These are phyloP conservation scores for Atkinsonella hypoxylon DNA, from an alignment of 2,329 filamentous ascomycete species.

Conservation along the genomic window DNA sequence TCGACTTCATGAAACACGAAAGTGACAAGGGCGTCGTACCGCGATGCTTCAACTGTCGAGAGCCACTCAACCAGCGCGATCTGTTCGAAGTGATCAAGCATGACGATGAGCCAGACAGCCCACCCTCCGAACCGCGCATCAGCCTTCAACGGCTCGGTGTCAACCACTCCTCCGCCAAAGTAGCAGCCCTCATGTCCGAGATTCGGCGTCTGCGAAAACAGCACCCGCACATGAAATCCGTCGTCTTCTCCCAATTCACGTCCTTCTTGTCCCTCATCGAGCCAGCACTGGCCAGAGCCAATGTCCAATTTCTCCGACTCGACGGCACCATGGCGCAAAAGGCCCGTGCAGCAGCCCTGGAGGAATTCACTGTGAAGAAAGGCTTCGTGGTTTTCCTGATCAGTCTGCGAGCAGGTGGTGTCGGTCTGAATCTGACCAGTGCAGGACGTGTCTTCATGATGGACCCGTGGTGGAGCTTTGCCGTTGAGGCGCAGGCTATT, in stretches of 20 bases:
- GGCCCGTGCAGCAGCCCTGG: conserved; percentile 63
- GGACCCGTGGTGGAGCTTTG: conserved; percentile 99
- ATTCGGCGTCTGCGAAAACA: conserved; percentile 56
- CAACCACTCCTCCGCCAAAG: conserved; percentile 74
- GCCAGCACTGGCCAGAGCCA: conserved; percentile 58
- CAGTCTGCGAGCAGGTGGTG: conserved; percentile 79
- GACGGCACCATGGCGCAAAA: conserved; percentile 88
- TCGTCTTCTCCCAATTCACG: conserved; percentile 96
- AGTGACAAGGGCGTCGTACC: conserved; percentile 63
- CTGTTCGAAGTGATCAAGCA: conserved; percentile 87
- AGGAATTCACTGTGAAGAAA: conserved; percentile 49
- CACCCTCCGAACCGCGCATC: conserved; percentile 39
- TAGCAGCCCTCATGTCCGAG: conserved; percentile 65
- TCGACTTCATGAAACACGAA: conserved; percentile 82
- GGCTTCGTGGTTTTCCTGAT: conserved; percentile 68
- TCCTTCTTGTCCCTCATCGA: conserved; percentile 89
- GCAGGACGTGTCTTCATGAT: conserved; percentile 94
- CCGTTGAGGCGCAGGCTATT: conserved; percentile 92
- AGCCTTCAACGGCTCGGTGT: conserved; percentile 48
- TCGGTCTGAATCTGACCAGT: conserved; percentile 83
- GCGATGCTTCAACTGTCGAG: conserved; percentile 83
- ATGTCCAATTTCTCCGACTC: conserved; percentile 73
- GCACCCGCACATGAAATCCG: conserved; percentile 65
- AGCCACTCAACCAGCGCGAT: conserved; percentile 68
- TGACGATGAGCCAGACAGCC: conserved; percentile 39